Percentiles rank a stretch among this genome's conserved stretches.
Conservation (phyloP, 2,329 filamentous ascomycete species). For the Rugonectria rugulosa region DNA sequence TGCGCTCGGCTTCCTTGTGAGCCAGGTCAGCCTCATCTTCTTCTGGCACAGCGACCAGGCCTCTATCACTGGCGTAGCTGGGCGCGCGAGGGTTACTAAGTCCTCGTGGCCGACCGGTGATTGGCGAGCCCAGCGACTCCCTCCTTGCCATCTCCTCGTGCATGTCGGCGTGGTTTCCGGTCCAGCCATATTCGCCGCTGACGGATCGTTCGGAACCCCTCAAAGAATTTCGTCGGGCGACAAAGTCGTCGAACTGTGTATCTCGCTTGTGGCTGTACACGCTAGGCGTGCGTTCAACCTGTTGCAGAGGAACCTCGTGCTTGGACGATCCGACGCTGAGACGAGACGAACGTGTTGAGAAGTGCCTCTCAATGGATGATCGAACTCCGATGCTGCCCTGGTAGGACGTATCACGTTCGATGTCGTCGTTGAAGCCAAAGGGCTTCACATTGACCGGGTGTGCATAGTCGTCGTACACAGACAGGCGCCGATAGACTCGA, state of each 20-base stretch:
- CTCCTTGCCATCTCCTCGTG: conserved; percentile 11
- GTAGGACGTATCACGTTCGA: conserved; percentile 39
- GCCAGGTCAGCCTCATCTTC: conserved; percentile 38
- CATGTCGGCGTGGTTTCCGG: conserved; percentile 14
- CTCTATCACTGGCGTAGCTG: conserved; percentile 49
- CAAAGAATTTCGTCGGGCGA: conserved; percentile 44
- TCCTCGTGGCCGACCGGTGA: conserved; percentile 34
- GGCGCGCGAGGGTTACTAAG: conserved; percentile 39
- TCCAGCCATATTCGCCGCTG: conserved; percentile 45
- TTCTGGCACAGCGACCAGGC: conserved; percentile 50
- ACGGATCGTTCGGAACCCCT: conserved; percentile 35
- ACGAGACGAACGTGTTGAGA: conserved; percentile 38
- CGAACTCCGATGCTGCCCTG: conserved; percentile 26
- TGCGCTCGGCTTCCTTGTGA: conserved; percentile 28
- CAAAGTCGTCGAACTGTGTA: conserved; percentile 57
- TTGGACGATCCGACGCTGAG: conserved; percentile 40
- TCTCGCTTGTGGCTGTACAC: conserved; percentile 55
- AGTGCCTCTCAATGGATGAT: conserved; percentile 39
- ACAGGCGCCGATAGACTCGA: conserved; percentile 55
- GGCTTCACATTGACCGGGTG: conserved; percentile 58
- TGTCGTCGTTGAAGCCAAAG: conserved; percentile 53
- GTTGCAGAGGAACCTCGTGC: conserved; percentile 32
- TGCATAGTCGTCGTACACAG: conserved; percentile 59
- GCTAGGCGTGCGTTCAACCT: conserved; percentile 35
- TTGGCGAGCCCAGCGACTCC: conserved; percentile 12